Evolutionary conservation across 2,329 filamentous ascomycete genomes (phyloP), one percentile per base, ranked within the genome.

Genomic region (Canariomyces notabilis): DNA sequence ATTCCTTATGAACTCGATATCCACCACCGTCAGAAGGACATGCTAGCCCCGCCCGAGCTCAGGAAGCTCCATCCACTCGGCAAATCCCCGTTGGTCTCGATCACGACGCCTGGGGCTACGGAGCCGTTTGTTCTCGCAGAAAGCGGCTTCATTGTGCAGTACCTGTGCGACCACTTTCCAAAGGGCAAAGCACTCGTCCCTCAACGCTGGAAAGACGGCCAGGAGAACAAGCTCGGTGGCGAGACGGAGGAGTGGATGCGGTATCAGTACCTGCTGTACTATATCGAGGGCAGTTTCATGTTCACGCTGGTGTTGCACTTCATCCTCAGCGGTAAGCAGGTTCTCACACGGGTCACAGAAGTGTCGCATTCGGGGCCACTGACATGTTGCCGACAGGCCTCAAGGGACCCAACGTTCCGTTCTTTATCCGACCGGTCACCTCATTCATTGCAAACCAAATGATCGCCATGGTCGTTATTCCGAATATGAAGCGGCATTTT

Each of bases 221-320:
- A 73, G 59, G 77, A 82, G 61, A 71, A 72, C 42, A 70, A 74
- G 57, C 52, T 79, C 9, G 75, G 76, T 14, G 79, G 79, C 19
- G 79, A 83, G 69, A 81, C 77, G 22, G 75, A 82, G 59, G 72
- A 69, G 49, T 82, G 74, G 71, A 62, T 80, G 63, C 71, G 79
- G 40, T 80, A 74, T 62, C 71, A 75, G 60, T 87, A 88, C 62
- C 31, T 56, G 14, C 37, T 57, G 50, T 85, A 95, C 63, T 96
- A 90, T 65, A 75, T 80, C 5, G 91, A 96, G 68, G 91, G 90
- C 9, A 87, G 79, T 50, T 67, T 96, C 51, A 93, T 94, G 83
- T 77, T 80, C 0, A 70, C 81, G 38, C 64, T 93, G 52, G 66
- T 90, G 1, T 66, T 87, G 51, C 68, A 73, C 12, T 61, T 93